A percentile compares a stretch with the other conserved stretches of the same genome.
Conservation (phyloP, 1,139 yeast species). For the Candida neerlandica region DNA sequence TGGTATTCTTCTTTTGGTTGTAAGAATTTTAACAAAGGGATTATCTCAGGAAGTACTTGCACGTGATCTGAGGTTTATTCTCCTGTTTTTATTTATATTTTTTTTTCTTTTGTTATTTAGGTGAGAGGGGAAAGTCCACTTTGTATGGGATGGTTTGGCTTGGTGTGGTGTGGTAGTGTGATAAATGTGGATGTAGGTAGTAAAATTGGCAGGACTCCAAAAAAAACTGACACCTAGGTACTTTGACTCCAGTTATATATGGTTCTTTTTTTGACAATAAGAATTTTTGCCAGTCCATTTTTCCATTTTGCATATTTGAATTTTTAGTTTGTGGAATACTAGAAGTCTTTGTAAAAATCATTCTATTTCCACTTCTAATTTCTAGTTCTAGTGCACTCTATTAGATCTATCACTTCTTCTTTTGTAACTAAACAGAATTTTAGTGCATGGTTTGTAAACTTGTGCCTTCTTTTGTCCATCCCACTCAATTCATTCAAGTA, state of each 20-base stretch:
- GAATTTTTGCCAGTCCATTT: not conserved
- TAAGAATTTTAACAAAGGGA: too few relatives aligned
- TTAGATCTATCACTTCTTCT: not conserved
- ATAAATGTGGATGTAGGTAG: too few relatives aligned
- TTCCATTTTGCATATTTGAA: not conserved
- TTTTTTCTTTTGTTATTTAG: too few relatives aligned
- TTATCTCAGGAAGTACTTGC: too few relatives aligned
- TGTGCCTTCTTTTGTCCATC: not conserved
- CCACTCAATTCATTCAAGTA: not conserved
- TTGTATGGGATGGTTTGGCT: too few relatives aligned
- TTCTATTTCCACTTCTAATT: not conserved
- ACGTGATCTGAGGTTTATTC: too few relatives aligned
- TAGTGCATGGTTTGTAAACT: not conserved
- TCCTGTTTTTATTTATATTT: too few relatives aligned
- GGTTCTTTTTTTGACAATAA: not conserved
- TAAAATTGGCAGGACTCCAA: too few relatives aligned
- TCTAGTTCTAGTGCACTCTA: not conserved
- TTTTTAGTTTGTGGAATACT: constrained; percentile 1
- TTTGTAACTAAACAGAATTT: not conserved
- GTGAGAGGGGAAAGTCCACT: too few relatives aligned
- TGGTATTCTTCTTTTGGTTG: too few relatives aligned
- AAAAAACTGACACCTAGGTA: not conserved
- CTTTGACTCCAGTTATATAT: constrained; percentile 1
- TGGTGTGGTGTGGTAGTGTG: too few relatives aligned
- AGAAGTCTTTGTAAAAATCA: not conserved